Evolutionary conservation across 2,329 filamentous ascomycete species (phyloP).

Genomic region (Aspergillus japonicus): DNA sequence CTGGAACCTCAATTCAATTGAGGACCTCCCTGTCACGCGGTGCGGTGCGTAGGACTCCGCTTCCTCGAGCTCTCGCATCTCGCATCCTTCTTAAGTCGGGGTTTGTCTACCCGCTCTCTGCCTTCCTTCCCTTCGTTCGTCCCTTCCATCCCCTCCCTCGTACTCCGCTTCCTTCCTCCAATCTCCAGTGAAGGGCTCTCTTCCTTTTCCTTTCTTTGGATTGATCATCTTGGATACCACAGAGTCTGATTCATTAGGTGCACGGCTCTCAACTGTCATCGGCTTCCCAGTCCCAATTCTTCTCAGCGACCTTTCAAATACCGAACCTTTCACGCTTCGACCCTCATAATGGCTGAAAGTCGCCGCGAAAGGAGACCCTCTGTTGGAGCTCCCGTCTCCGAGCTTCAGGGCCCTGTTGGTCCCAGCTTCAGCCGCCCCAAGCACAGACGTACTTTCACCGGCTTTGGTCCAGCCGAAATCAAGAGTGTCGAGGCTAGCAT

Average conservation of each 20-base stretch:
- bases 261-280: neutral
- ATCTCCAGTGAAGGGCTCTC: neutral
- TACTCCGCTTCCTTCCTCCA: neutral
- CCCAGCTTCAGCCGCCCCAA: slow-evolving; percentile 87
- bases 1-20: slow-evolving; percentile 5
- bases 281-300: neutral
- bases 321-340: neutral
- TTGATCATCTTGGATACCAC: too few species aligned
- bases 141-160: slow-evolving; percentile 1
- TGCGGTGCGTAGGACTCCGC: neutral
- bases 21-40: slow-evolving; percentile 11
- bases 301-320: neutral
- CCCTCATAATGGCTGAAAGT: slow-evolving; percentile 24
- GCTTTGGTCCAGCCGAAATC: slow-evolving; percentile 86
- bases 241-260: neutral
- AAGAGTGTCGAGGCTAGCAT: slow-evolving; percentile 90
- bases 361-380: slow-evolving; percentile 76
- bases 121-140: slow-evolving; percentile 12
- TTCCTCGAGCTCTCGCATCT: neutral
- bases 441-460: slow-evolving; percentile 95
- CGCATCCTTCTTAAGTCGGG: neutral
- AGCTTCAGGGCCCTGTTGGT: slow-evolving; percentile 82
- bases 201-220: neutral
- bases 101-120: neutral
- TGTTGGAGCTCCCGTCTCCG: slow-evolving; percentile 76